Conservation (phyloP, 768 basidiomycete genomes). For the Amanita rubescens region DNA sequence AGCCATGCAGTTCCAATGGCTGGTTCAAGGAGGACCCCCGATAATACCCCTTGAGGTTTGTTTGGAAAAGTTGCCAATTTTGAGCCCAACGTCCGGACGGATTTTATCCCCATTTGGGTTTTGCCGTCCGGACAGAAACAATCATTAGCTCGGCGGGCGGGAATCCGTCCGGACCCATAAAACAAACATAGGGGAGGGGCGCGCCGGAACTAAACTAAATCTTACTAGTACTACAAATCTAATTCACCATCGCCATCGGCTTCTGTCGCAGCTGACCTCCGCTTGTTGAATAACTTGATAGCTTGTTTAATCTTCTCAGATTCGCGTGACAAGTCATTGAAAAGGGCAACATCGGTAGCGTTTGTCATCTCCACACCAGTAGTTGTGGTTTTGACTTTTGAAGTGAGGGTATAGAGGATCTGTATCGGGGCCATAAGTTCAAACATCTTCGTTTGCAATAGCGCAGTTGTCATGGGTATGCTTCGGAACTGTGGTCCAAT, state of each 20-base stretch:
- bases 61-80: neutral
- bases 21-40: neutral
- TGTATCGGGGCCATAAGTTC: neutral
- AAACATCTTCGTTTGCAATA: neutral
- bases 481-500: neutral
- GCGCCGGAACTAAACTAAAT: neutral
- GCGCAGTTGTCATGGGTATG: neutral
- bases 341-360: neutral
- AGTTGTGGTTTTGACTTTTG: neutral
- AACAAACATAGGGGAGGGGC: neutral
- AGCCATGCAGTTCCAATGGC: no score
- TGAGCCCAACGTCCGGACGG: neutral
- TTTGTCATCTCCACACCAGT: neutral
- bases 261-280: neutral
- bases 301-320: neutral
- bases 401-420: neutral
- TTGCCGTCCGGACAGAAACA: neutral
- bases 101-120: neutral
- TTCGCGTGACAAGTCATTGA: neutral
- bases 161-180: neutral
- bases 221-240: neutral
- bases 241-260: neutral
- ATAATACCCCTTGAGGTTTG: neutral
- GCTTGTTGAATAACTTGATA: no score
- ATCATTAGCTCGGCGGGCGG: neutral